Conservation (phyloP, 176 grass and related monocot species). For the Avena atlantica region DNA sequence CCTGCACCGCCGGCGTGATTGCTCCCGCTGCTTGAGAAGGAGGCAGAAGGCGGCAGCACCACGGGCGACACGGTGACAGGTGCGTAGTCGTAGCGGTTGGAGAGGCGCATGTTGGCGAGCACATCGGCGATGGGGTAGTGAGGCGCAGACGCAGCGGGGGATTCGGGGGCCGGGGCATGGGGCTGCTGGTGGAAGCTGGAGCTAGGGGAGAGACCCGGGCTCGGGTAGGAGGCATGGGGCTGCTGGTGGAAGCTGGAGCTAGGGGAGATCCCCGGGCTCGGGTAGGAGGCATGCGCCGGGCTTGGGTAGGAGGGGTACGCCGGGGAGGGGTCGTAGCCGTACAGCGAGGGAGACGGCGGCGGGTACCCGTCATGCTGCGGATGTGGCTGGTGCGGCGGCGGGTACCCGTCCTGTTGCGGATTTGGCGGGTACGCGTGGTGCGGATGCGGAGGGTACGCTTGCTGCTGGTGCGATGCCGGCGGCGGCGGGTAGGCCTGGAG, state of each 20-base stretch:
- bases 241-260: constrained; percentile 50
- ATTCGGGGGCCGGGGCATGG: constrained; percentile 14
- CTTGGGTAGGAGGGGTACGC: constrained; percentile 42
- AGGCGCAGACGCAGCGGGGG: constrained; percentile 38
- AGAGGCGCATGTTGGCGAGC: constrained; percentile 61
- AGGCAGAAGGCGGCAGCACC: constrained; percentile 28
- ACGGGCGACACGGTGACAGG: constrained; percentile 17
- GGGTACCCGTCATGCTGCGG: constrained; percentile 29
- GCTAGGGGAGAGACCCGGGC: constrained; percentile 39
- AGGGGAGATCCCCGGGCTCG: constrained; percentile 36
- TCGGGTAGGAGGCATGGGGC: neutral
- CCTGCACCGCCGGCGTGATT: constrained; percentile 21
- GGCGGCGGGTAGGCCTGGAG: constrained; percentile 56
- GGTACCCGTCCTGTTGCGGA: constrained; percentile 24
- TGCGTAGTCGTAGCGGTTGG: constrained; percentile 39
- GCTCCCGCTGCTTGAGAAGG: constrained; percentile 42
- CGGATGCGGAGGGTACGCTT: constrained; percentile 30
- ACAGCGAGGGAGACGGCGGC: constrained; percentile 31
- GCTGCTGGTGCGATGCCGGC: constrained; percentile 8
- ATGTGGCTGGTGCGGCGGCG: constrained; percentile 12
- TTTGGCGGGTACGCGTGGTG: constrained; percentile 35
- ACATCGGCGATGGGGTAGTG: constrained; percentile 63
- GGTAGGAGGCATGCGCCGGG: neutral
- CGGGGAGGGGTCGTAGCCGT: constrained; percentile 38
- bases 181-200: constrained; percentile 46